Conservation (phyloP, 2,329 filamentous ascomycete species). For the Cladosporium velox region DNA sequence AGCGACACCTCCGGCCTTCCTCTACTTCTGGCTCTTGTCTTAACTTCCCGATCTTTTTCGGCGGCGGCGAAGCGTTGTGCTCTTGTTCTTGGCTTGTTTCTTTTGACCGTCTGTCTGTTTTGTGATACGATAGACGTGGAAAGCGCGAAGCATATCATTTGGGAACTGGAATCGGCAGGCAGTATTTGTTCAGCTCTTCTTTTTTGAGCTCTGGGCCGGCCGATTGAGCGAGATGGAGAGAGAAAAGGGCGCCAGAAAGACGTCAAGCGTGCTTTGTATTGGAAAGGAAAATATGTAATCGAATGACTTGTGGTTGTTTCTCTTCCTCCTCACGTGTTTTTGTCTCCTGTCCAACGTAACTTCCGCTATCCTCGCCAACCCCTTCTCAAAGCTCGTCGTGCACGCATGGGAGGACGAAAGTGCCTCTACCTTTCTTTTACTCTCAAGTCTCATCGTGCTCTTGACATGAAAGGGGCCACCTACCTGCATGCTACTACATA, state of each 20-base stretch:
- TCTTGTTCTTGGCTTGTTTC: background rate
- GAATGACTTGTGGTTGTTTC: background rate
- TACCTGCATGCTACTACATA: too few species aligned
- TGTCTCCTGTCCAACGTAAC: too few species aligned
- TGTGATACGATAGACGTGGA: constrained; percentile 1
- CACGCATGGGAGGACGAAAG: too few species aligned
- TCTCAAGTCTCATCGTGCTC: too few species aligned
- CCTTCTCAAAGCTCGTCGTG: too few species aligned
- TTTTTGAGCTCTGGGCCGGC: background rate
- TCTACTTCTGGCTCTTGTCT: background rate
- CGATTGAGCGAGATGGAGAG: background rate
- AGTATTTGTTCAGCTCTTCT: background rate
- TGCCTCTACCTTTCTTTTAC: too few species aligned
- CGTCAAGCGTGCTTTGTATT: background rate
- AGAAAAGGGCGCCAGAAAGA: background rate
- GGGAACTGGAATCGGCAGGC: background rate
- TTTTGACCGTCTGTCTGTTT: background rate
- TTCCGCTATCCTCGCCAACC: too few species aligned
- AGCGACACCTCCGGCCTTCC: background rate
- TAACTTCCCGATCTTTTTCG: background rate
- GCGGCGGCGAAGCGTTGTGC: constrained; percentile 1
- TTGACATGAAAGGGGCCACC: too few species aligned
- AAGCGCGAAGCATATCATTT: background rate
- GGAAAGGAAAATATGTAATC: background rate
- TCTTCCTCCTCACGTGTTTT: too few species aligned